Base-by-base conservation (phyloP, 805 yeast species). In the Maudiozyma saulgeensis region DNA sequence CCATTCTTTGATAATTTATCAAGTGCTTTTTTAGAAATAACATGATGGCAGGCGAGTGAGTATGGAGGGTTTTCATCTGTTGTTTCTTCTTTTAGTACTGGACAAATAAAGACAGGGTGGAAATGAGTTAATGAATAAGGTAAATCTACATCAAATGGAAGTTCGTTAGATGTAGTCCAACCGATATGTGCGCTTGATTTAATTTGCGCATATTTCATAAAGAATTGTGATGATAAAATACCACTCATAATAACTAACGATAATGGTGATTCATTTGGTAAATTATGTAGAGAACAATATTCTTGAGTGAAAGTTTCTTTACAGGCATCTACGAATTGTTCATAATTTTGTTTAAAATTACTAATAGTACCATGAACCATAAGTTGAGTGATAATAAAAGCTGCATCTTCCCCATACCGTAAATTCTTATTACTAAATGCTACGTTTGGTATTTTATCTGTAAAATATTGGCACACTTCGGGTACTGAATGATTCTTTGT, bases 61-160 rank as follows among this genome's bases (percentile, higher is more conserved):
- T 75, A 74, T 3, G 87, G 83, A n/a, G 85, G 86, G 55, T 81
- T 80, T 18, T 66, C 70, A 13, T 65, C 68, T 1, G 86, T 81
- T 2, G 81, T 78, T 57, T 81, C 86, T 53, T 80, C 84, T 59
- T 81, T 81, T 15, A 80, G 70, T 1, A 82, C 84, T 0, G 89
- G 89, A 58, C 89, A 82, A 4, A 82, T 82, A 58, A 81, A 82
- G 1, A 82, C 72, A 1, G 87, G 78, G 59, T 82, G 88, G 62
- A 74, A 81, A 40, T 60, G 58, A 48, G 75, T 76, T 45, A 80
- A 62, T 23, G 65, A 64, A 0, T 64, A 62, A 1, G 89, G 88
- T 19, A 82, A 63, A 31, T 71, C 70, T 19, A 80, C 74, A 53
- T 78, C 84, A 47, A 81, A 80, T 3, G 87, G 86, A 16, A 82